Percentiles rank a stretch among this genome's conserved stretches.
Conservation (phyloP, 306 rosid genomes). For the Lagenaria siceraria region DNA sequence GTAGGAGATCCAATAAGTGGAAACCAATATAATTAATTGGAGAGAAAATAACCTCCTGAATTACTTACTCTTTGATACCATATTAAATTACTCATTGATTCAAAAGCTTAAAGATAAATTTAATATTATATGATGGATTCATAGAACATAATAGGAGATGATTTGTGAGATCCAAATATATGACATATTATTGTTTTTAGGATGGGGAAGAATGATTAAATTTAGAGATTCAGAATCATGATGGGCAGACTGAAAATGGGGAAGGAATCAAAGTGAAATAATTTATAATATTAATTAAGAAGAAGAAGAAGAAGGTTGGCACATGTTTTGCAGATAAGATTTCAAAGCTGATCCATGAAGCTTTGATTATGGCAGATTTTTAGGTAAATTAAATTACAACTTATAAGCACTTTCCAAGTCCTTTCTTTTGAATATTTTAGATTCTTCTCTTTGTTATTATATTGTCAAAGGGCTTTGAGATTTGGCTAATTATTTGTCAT, state of each 20-base stretch:
- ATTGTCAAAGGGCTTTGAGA: not conserved
- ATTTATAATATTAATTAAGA: not conserved
- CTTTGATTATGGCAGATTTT: slow-evolving; percentile 5
- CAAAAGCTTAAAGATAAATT: no score
- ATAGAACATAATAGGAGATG: no score
- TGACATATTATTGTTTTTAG: not conserved
- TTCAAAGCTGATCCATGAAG: not conserved
- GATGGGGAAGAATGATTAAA: no score
- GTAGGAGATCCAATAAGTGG: no score
- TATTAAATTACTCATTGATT: no score
- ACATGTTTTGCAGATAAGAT: not conserved
- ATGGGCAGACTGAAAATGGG: not conserved
- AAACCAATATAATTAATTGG: no score
- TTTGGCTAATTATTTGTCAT: not conserved
- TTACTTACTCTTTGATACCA: no score
- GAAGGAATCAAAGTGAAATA: not conserved
- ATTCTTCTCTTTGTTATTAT: not conserved
- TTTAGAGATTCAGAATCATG: not conserved
- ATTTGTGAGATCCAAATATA: not conserved
- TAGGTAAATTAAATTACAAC: not conserved
- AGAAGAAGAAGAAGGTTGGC: not conserved
- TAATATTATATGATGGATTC: no score
- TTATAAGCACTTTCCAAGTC: not conserved
- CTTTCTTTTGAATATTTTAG: not conserved
- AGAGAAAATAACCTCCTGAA: no score